Conservation (phyloP, 176 grass and related monocot genomes). For the Rhipidocladum racemiflorum region DNA sequence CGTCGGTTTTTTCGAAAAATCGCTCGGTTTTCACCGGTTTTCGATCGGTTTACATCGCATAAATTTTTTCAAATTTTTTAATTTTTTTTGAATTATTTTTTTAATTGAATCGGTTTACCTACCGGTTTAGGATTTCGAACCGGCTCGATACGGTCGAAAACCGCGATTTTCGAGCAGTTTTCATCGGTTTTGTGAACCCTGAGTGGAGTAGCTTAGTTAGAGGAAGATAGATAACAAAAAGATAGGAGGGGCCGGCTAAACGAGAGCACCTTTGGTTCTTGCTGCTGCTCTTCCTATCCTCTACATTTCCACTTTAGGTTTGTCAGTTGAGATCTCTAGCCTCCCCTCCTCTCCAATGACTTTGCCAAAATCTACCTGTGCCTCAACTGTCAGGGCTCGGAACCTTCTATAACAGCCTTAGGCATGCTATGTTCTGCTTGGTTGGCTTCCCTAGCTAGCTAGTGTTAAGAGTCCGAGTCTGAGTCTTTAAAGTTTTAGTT, state of each 20-base stretch:
- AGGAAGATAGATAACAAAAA: slow-evolving; percentile 27
- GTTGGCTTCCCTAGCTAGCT: slow-evolving; percentile 1
- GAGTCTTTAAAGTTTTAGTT: no score
- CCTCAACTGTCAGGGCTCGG: slow-evolving; percentile 40
- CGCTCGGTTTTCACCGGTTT: no score
- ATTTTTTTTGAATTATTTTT: no score
- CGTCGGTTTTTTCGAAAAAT: no score
- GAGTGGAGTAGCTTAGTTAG: not conserved
- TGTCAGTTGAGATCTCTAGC: slow-evolving; percentile 32
- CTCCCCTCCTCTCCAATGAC: slow-evolving; percentile 30
- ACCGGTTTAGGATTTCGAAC: no score
- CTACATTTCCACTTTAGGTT: slow-evolving; percentile 42
- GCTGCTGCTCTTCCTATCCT: slow-evolving; percentile 44
- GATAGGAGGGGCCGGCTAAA: slow-evolving; percentile 19
- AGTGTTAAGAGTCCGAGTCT: no score
- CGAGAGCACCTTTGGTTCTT: slow-evolving; percentile 35
- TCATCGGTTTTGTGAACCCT: no score
- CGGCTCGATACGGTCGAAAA: no score
- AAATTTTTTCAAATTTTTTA: no score
- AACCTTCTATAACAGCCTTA: slow-evolving; percentile 60
- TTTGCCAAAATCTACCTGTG: slow-evolving; percentile 42
- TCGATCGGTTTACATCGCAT: no score
- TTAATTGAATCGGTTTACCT: no score
- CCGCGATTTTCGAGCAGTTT: no score
- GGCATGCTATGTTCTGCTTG: slow-evolving; percentile 16